Evolutionary conservation across 345 rosid species (phyloP).

Genomic region (Durio zibethinus): DNA sequence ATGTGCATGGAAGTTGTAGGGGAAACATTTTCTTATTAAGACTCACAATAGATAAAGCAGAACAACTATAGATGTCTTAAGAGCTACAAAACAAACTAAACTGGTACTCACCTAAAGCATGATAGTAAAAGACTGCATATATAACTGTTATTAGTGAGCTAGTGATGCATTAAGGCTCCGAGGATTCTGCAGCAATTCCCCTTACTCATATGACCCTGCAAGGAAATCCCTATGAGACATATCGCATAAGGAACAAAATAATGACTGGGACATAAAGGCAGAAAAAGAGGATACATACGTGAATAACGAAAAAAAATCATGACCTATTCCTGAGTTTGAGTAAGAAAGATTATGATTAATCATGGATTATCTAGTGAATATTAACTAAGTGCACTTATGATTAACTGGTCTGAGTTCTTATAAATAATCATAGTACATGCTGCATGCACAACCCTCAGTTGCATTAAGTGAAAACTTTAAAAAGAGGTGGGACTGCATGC

Average conservation of each 20-base stretch:
- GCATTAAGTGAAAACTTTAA: not conserved
- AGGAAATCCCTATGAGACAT: not conserved
- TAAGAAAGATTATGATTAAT: not conserved
- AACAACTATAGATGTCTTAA: conserved; percentile 35
- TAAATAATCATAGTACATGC: not conserved
- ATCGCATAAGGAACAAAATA: not conserved
- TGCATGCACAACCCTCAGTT: not conserved
- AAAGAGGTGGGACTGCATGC: not conserved
- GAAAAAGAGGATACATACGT: not conserved
- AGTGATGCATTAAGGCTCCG: conserved; percentile 5
- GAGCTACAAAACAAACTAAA: conserved; percentile 27
- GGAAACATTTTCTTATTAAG: conserved; percentile 35
- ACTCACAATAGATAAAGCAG: conserved; percentile 21
- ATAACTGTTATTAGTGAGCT: conserved; percentile 12
- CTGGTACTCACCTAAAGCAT: conserved; percentile 60
- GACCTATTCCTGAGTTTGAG: not conserved
- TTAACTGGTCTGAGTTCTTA: not conserved
- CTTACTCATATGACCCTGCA: conserved; percentile 26
- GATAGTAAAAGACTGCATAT: conserved; percentile 23
- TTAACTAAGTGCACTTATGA: not conserved
- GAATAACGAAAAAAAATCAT: not conserved
- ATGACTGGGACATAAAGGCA: not conserved
- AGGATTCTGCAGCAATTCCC: not conserved
- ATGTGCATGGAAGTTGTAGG: not conserved
- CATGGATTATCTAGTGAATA: not conserved